Evolutionary conservation across 768 basidiomycete species (phyloP), one percentile per base, ranked within the genome.

Genomic region (Boletus sp.): DNA sequence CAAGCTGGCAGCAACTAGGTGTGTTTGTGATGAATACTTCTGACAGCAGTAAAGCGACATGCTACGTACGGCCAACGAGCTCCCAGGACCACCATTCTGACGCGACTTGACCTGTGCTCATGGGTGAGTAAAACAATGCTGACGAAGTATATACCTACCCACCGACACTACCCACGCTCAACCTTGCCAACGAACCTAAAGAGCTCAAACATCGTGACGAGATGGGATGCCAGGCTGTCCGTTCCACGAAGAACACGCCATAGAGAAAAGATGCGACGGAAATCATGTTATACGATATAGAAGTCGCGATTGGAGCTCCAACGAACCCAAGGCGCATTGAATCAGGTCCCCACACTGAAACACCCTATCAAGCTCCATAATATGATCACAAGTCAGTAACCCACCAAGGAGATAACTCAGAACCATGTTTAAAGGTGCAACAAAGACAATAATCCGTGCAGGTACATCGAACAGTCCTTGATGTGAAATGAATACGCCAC

Each of bases 71-170:
- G 32, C 85, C 87, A 42, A 92, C 77, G 3, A 93, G 79, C 70
- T 96, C 94, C 96, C 95, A 96, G 33, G 89, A 89, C 94, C 95
- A 98, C 95, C 95, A 98, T 72, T 96, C 95, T 1, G 85, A 85
- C 2, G 89, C 92, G 2, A 86, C 86, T 71, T 93, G 92, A 3
- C 86, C 85, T 80, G 58, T 41, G 33, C 24, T 29, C 3, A 10
- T 28, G 14, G 28, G 33, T 53, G 33, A 59, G 47, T 6, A 36
- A 40, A 39, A 46, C 32, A 10, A 47, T 17, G 24, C 24, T 35
- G 4, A 28, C 41, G 37, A 4, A n/a, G 40, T 28, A 14, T 17
- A 37, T 28, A 28, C 49, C 10, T 35, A 68, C 79, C 47, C 53
- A 79, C 86, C 88, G 10, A 91, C 83, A 24, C 95, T 92, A 9